phyloP scores from a whole-genome alignment of 495 filamentous ascomycete species.

The Hamigera avellanea region DNA sequence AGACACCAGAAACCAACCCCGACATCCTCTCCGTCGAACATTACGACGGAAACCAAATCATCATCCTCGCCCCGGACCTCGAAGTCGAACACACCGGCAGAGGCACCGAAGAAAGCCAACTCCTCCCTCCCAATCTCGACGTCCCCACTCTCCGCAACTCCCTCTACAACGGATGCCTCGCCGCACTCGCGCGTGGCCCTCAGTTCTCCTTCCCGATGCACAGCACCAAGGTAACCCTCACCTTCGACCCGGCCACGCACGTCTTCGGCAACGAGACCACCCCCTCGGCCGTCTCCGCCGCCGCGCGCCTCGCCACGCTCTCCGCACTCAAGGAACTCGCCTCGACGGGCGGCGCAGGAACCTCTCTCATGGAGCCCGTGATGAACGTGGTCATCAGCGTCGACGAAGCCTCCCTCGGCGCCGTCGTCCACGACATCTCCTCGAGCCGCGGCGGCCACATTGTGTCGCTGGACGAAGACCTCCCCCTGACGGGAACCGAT shows the following conservation, averaged over 20 bases:
- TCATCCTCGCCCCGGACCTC: conserved; percentile 37
- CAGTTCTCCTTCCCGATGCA: conserved; percentile 65
- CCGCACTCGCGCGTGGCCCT: conserved; percentile 78
- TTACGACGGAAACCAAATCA: conserved; percentile 47
- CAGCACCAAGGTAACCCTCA: conserved; percentile 53
- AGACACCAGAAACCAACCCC: conserved; percentile 7
- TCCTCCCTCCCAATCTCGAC: conserved; percentile 48
- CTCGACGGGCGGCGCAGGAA: conserved; percentile 14
- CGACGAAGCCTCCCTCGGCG: conserved; percentile 67
- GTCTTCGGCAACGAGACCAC: conserved; percentile 57
- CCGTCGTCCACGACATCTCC: conserved; percentile 83
- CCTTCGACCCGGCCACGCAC: conserved; percentile 52
- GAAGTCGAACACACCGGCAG: conserved; percentile 23
- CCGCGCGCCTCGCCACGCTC: conserved; percentile 60
- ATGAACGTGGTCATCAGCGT: conserved; percentile 78
- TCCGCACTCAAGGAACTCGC: conserved; percentile 45
- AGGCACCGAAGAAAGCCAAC: conserved; percentile 24
- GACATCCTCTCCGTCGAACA: conserved; percentile 19
- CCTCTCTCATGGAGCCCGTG: conserved; percentile 79
- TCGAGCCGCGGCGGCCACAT: conserved; percentile 76
- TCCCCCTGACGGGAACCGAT: conserved; percentile 20
- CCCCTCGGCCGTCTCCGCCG: conserved; percentile 63
- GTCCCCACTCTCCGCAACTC: conserved; percentile 47
- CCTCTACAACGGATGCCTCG: conserved; percentile 66
- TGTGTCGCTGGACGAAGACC: conserved; percentile 61